Base-by-base conservation (phyloP, 2,329 filamentous ascomycete genomes). In the Neodidymelliopsis sp. region DNA sequence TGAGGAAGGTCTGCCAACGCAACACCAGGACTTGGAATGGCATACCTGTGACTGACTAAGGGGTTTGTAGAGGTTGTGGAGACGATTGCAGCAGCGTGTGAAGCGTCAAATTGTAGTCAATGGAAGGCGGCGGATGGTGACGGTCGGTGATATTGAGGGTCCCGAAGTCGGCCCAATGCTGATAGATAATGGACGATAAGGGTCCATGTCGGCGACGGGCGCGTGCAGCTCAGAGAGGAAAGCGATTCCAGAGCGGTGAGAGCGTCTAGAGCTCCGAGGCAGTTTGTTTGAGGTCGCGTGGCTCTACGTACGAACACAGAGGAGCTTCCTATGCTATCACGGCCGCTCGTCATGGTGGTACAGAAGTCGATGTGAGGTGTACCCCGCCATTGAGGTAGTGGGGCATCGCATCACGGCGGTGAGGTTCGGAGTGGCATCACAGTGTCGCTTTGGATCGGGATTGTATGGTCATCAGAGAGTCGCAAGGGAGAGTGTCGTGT, bases 181-280 rank as follows among this genome's bases (percentile, higher is more conserved):
- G 66, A 66, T 62, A 63, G 49, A 39, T 49, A 49, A 30, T 53
- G 54, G 50, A 58, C 57, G 66, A 71, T 70, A 71, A 71, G 65
- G 57, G 43, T 28, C 46, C 35, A 25, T 39, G 23, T 27, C 35
- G 47, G 47, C 40, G 47, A 40, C 31, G 47, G 43, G 23, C 33
- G 39, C 40, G 22, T 16, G 28, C 39, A 43, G 46, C 33, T 12
- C 27, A 27, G 34, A 12, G 20, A 15, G 13, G 27, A 33, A 28
- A 6, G 38, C 33, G 31, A 24, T 19, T 18, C 16, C 46, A n/a
- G 46, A 35, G 46, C 46, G 47, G 47, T 50, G 47, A 50, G 39
- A 24, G 12, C 7, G 6, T 31, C 12, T 10, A 9, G 18, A 47
- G 36, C 29, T 24, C 31, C 19, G 25, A 20, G 25, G n/a, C 28